These are phyloP conservation scores for Pestalotiopsis sp. DNA, from an alignment of 2,329 filamentous ascomycete species.

Conservation along the genomic window DNA sequence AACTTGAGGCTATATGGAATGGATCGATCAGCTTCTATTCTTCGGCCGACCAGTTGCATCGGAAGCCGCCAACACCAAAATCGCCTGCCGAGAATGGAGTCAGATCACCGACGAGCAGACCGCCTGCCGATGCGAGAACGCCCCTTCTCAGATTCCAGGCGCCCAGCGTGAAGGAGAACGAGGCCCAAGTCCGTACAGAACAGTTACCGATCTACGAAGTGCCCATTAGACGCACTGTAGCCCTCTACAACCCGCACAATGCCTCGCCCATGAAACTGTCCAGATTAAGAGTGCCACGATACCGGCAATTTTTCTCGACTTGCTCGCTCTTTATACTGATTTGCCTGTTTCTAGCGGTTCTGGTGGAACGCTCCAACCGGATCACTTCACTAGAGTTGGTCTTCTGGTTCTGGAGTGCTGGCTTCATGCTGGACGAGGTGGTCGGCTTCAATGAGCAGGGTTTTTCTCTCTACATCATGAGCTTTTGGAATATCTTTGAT, in stretches of 20 bases:
- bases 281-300: constrained; percentile 84
- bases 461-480: constrained; percentile 95
- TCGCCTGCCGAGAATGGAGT: constrained; percentile 13
- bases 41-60: constrained; percentile 81
- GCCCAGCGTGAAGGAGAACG: constrained; percentile 27
- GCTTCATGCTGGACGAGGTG: constrained; percentile 95
- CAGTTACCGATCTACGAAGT: constrained; percentile 34
- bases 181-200: constrained; percentile 18
- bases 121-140: constrained; percentile 47
- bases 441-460: constrained; percentile 97
- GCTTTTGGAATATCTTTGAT: constrained; percentile 96
- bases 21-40: constrained; percentile 95
- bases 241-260: constrained; percentile 86
- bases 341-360: constrained; percentile 80
- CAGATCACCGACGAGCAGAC: constrained; percentile 28
- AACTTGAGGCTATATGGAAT: constrained; percentile 96
- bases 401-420: constrained; percentile 98
- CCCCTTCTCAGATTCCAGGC: constrained; percentile 48
- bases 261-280: constrained; percentile 92
- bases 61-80: constrained; percentile 43
- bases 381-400: constrained; percentile 85
- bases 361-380: constrained; percentile 71
- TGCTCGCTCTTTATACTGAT: constrained; percentile 84
- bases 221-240: constrained; percentile 71
- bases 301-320: constrained; percentile 88